A percentile compares a stretch with the other conserved stretches of the same genome.
Evolutionary conservation across 129 eudicot species (phyloP).

Genomic region (Chrysanthemum lavandulifolium): DNA sequence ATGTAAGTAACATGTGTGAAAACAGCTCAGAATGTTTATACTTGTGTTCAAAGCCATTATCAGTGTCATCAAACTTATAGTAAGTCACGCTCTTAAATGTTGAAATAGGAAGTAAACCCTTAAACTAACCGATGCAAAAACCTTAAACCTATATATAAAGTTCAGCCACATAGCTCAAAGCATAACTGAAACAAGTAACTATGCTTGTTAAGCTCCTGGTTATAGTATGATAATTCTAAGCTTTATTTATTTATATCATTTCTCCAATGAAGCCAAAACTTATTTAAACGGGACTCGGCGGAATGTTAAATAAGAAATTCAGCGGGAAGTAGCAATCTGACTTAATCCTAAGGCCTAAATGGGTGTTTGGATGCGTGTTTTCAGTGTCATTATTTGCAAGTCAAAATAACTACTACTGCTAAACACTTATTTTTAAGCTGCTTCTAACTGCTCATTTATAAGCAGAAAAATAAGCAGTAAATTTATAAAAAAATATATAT

Average conservation of each 20-base stretch:
- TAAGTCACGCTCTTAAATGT: neutral
- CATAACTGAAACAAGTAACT: constrained; percentile 4
- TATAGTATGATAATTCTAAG: neutral
- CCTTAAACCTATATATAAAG: neutral
- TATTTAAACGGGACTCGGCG: too few species aligned
- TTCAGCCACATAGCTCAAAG: neutral
- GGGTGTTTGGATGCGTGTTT: too few species aligned
- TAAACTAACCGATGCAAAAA: neutral
- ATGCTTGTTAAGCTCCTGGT: neutral
- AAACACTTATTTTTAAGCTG: too few species aligned
- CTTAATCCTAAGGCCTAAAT: too few species aligned
- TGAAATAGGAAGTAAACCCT: neutral
- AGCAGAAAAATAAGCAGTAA: neutral
- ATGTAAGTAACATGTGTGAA: too few species aligned
- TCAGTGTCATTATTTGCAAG: too few species aligned
- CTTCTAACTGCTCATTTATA: neutral
- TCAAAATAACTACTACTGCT: too few species aligned
- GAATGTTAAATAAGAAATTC: too few species aligned
- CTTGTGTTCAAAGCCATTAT: too few species aligned
- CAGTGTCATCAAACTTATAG: too few species aligned
- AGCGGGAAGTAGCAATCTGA: too few species aligned
- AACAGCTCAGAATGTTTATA: too few species aligned
- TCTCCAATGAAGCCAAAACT: neutral
- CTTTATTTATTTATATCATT: neutral
- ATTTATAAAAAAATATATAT: neutral